Conservation (phyloP, 2,329 filamentous ascomycete genomes). For the Stachybotrys echinatus region DNA sequence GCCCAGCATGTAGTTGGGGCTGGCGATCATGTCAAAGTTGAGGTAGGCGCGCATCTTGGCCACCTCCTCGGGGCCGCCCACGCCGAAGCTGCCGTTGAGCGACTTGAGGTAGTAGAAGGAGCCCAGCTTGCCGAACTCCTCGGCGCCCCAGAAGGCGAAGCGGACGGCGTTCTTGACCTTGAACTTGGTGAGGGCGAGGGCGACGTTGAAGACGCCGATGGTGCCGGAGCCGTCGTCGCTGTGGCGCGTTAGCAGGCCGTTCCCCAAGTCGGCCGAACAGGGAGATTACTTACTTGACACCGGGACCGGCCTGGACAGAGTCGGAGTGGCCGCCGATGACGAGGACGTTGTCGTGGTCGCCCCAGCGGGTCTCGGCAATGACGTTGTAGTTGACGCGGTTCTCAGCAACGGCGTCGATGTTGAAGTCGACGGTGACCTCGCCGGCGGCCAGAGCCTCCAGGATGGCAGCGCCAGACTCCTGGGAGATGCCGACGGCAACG, state of each 20-base stretch:
- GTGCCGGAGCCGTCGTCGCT: constrained; percentile 55
- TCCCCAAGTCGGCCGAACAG: not conserved
- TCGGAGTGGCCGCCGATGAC: constrained; percentile 43
- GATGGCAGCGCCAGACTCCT: constrained; percentile 34
- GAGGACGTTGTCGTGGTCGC: constrained; percentile 43
- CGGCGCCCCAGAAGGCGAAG: constrained; percentile 47
- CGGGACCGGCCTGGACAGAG: constrained; percentile 43
- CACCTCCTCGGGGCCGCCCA: constrained; percentile 36
- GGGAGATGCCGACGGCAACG: constrained; percentile 47
- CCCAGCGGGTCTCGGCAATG: constrained; percentile 42
- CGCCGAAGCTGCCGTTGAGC: constrained; percentile 31
- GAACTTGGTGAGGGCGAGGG: constrained; percentile 35
- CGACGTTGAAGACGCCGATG: constrained; percentile 39
- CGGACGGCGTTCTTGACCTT: constrained; percentile 42
- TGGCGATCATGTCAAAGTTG: constrained; percentile 53
- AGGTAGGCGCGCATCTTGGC: constrained; percentile 48
- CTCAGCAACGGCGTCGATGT: constrained; percentile 44
- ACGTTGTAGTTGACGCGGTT: constrained; percentile 44
- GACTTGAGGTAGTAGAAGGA: constrained; percentile 44
- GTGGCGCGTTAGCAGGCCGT: not conserved
- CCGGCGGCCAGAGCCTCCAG: constrained; percentile 23
- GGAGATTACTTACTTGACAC: constrained; percentile 44
- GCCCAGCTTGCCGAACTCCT: constrained; percentile 43
- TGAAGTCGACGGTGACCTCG: constrained; percentile 22
- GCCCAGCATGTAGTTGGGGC: constrained; percentile 44